Base-by-base conservation (phyloP, 371 early-diverging fungal species). In the Coemansia sp. region DNA sequence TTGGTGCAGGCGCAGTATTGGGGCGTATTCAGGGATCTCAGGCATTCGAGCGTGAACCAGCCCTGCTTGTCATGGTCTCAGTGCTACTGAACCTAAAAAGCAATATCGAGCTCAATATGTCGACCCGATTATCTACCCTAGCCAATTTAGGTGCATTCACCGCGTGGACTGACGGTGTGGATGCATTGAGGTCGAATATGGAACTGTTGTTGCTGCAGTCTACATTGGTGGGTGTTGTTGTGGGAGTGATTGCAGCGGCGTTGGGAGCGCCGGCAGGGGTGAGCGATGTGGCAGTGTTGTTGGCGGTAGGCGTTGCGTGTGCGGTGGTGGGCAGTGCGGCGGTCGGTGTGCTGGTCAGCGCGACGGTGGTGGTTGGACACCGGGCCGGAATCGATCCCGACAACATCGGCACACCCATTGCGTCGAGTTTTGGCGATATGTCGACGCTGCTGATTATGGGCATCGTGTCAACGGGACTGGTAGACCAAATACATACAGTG, bases 21-120 rank as follows among this genome's bases (percentile, higher is more conserved):
- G 89, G 90, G 50, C 73, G 63, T 11, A 84, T 88, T 50, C 87
- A 87, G 82, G 88, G 85, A 84, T 57, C 61, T 14, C 48, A 24
- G 6, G 62, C 67, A n/a, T 93, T 92, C 75, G 71, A 82, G 21
- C 78, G 84, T 13, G 82, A 88, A 10, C 83, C 90, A 2, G 90
- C 91, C 63, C 81, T 94, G 1, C 90, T 91, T 76, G 89, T 94
- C 63, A 81, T 94, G 72, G 85, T 92, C n/a, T 89, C 94, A 16
- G 85, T 92, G 50, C 74, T 94, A 42, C 75, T 92, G 52, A 92
- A 92, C 69, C 80, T 93, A 29, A 94, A 93, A 67, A 93, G 94
- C 69, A 94, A 93, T 77, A 82, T 92, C 34, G 93, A 93, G 82
- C 89, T 92, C 86, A 94, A 91, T 69, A 82, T 93, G 61, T 89